Conservation (phyloP, 768 basidiomycete genomes). For the Naganishia vishniacii region DNA sequence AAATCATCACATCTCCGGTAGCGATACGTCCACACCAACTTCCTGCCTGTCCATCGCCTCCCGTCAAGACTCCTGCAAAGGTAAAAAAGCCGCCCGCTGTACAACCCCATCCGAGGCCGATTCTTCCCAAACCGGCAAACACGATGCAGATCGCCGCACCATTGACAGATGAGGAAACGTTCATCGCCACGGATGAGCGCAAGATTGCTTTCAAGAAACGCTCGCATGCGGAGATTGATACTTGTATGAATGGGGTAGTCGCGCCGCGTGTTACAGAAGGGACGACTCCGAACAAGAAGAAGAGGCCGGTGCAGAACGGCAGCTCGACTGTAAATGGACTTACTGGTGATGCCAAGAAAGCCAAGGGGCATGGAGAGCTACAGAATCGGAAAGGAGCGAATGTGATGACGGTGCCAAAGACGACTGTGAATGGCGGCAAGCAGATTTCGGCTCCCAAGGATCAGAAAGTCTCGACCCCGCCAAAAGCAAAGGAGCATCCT, state of each 20-base stretch:
- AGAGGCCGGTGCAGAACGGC: neutral
- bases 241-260: neutral
- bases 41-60: neutral
- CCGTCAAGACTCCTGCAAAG: neutral
- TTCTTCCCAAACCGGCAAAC: too few species aligned
- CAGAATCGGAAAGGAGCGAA: neutral
- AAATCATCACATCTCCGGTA: neutral
- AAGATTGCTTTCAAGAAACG: neutral
- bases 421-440: neutral
- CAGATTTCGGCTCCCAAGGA: neutral
- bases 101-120: neutral
- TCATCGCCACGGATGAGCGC: conserved; percentile 2
- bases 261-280: neutral
- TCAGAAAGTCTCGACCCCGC: neutral
- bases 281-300: neutral
- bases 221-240: neutral
- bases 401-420: neutral
- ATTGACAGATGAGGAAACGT: neutral
- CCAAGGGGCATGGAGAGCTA: neutral
- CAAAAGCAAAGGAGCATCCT: neutral
- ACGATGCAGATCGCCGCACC: too few species aligned
- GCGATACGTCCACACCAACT: neutral
- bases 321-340: neutral
- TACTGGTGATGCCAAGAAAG: neutral
- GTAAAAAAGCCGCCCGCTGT: neutral